A percentile compares a stretch with the other conserved stretches of the same genome.
Conservation (phyloP, 306 rosid genomes). For the Ormosia emarginata region DNA sequence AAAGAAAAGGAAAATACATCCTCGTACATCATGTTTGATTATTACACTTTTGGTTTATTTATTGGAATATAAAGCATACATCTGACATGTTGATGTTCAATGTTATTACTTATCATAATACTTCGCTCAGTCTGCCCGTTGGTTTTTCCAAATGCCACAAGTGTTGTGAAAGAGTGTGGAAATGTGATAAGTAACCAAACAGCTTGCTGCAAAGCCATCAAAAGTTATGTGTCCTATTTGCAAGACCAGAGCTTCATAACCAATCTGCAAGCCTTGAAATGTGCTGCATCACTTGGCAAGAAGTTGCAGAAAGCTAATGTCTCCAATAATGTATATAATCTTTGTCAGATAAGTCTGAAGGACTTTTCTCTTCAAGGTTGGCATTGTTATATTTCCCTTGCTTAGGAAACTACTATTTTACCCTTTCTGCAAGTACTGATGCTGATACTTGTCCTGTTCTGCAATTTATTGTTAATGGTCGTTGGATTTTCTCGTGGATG, state of each 20-base stretch:
- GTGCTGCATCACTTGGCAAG: constrained; percentile 62
- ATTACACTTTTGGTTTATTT: not conserved
- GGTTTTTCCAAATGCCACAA: constrained; percentile 46
- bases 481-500: constrained; percentile 26
- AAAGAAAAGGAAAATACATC: not conserved
- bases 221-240: constrained; percentile 52
- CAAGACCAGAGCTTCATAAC: constrained; percentile 70
- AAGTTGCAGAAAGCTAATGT: constrained; percentile 53
- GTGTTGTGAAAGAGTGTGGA: constrained; percentile 47
- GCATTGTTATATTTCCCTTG: constrained; percentile 17
- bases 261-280: constrained; percentile 71
- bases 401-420: constrained; percentile 2
- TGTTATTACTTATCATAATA: not conserved
- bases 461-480: constrained; percentile 9
- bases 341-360: constrained; percentile 61
- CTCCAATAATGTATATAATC: constrained; percentile 43
- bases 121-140: constrained; percentile 59
- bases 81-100: constrained; percentile 31
- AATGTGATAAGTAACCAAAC: constrained; percentile 36
- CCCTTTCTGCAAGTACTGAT: not conserved
- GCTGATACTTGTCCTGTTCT: constrained; percentile 27
- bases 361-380: constrained; percentile 80
- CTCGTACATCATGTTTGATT: not conserved
- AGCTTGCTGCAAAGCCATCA: constrained; percentile 54
- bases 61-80: constrained; percentile 12